A percentile compares a stretch with the other conserved stretches of the same genome.
phyloP scores from a whole-genome alignment of 2,329 filamentous ascomycete genomes.

The Lachnellula cervina region DNA sequence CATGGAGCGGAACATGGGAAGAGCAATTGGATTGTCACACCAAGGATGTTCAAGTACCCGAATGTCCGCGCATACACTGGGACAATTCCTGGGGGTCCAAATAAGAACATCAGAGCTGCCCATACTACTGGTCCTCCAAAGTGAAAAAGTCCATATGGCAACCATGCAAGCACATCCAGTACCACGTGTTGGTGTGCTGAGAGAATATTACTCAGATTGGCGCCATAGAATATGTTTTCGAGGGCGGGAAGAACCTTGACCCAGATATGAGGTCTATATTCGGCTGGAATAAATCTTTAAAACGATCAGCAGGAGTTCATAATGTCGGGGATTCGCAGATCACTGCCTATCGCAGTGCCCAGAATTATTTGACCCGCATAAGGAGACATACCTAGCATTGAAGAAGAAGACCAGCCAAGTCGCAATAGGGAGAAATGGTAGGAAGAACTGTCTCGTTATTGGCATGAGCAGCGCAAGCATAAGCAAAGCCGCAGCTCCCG shows the following conservation, averaged over 20 bases:
- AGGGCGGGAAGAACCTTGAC: constrained; percentile 89
- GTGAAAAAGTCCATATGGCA: constrained; percentile 88
- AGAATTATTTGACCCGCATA: not conserved
- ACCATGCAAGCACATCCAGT: constrained; percentile 84
- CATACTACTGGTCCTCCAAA: constrained; percentile 81
- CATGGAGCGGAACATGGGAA: constrained; percentile 95
- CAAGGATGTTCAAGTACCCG: constrained; percentile 86
- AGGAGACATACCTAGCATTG: constrained; percentile 56
- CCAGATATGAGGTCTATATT: constrained; percentile 90
- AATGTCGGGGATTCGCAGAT: constrained; percentile 9
- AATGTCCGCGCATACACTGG: constrained; percentile 83
- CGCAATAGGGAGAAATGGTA: constrained; percentile 80
- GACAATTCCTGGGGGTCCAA: constrained; percentile 77
- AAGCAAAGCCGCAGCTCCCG: constrained; percentile 61
- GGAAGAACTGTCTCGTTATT: constrained; percentile 82
- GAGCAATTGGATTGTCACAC: constrained; percentile 80
- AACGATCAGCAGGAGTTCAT: constrained; percentile 12
- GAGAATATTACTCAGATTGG: constrained; percentile 92
- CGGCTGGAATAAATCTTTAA: constrained; percentile 78
- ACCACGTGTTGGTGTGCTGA: constrained; percentile 81
- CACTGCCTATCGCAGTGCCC: constrained; percentile 2
- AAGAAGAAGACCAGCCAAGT: constrained; percentile 91
- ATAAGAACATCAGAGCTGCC: constrained; percentile 77
- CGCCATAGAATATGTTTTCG: constrained; percentile 94
- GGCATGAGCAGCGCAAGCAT: constrained; percentile 72